These are phyloP conservation scores for Monilinia fructicola DNA, from an alignment of 2,329 filamentous ascomycete genomes.

Conservation along the genomic window DNA sequence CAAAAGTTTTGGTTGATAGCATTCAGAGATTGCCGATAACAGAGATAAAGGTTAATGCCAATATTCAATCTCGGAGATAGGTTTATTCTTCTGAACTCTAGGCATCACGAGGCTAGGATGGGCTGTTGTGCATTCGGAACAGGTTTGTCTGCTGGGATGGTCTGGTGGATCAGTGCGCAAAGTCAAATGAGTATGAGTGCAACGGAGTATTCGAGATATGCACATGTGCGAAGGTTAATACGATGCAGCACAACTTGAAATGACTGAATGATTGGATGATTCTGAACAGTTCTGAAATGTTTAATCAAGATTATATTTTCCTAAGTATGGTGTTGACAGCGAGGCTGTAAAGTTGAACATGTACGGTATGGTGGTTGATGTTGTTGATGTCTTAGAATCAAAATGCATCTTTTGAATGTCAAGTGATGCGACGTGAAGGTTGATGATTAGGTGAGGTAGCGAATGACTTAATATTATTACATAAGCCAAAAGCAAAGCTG, in stretches of 20 bases:
- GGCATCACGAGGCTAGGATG: conserved; percentile 22
- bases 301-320: background rate
- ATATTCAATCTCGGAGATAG: conserved; percentile 1
- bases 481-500: background rate
- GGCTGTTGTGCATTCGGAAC: conserved; percentile 16
- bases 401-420: no score
- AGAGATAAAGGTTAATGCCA: background rate
- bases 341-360: background rate
- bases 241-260: conserved; percentile 1
- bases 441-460: background rate
- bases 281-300: no score
- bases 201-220: conserved; percentile 13
- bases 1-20: background rate
- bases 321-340: background rate
- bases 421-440: conserved; percentile 2
- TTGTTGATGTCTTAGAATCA: no score
- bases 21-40: background rate
- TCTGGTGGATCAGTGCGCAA: conserved; percentile 22
- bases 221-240: conserved; percentile 17
- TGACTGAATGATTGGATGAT: background rate
- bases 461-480: background rate
- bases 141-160: conserved; percentile 12
- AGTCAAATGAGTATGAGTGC: conserved; percentile 9
- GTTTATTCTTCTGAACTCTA: conserved; percentile 2
- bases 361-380: no score